phyloP scores from a whole-genome alignment of 805 yeast species.

The Candida tammaniensis region DNA sequence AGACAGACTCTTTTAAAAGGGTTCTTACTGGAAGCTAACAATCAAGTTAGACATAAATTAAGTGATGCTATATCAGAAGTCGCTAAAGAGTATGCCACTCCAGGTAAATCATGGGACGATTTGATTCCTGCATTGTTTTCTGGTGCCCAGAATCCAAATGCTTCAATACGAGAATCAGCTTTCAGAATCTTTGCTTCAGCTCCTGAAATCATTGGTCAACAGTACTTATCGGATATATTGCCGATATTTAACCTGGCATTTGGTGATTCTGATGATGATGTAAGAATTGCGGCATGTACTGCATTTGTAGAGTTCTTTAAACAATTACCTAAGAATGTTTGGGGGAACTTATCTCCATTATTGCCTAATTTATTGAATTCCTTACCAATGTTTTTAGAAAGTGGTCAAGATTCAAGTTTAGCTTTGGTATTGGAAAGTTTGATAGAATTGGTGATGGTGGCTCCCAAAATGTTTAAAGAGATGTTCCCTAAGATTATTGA shows the following conservation, averaged over 20 bases:
- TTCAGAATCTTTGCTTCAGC: constrained; percentile 84
- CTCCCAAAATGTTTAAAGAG: constrained; percentile 90
- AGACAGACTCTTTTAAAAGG: constrained; percentile 70
- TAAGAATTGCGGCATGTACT: constrained; percentile 85
- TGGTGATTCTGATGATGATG: constrained; percentile 74
- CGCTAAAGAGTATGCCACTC: constrained; percentile 62
- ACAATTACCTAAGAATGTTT: constrained; percentile 70
- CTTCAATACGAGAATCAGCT: constrained; percentile 81
- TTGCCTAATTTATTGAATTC: constrained; percentile 84
- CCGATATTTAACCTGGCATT: constrained; percentile 81
- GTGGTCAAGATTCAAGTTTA: constrained; percentile 76
- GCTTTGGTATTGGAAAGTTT: constrained; percentile 86
- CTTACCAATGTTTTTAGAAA: constrained; percentile 76
- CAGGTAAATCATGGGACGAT: constrained; percentile 69
- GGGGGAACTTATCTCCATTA: constrained; percentile 75
- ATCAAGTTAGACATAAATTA: constrained; percentile 81
- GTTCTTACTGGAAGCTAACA: constrained; percentile 64
- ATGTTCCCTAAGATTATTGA: constrained; percentile 88
- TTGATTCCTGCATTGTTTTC: constrained; percentile 70
- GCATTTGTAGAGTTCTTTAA: constrained; percentile 92
- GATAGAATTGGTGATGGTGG: constrained; percentile 86
- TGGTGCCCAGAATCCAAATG: constrained; percentile 54
- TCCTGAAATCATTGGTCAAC: constrained; percentile 70
- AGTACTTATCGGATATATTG: constrained; percentile 52
- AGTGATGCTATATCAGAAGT: constrained; percentile 94